A percentile compares a stretch with the other conserved stretches of the same genome.
phyloP scores from a whole-genome alignment of 2,329 filamentous ascomycete species.

The Neurospora crassa region DNA sequence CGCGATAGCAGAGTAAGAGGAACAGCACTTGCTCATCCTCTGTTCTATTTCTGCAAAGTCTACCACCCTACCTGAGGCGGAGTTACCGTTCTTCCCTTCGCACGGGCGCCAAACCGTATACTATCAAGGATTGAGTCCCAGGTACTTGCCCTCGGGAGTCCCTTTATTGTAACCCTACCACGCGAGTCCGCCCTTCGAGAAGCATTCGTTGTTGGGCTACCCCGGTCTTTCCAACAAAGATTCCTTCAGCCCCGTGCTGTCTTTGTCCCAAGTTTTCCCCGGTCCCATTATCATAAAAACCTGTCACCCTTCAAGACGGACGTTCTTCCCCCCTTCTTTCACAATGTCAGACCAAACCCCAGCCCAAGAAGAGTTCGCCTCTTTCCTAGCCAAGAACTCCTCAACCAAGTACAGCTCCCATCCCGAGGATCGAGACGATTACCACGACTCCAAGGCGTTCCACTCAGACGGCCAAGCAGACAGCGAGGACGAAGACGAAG shows the following conservation, averaged over 20 bases:
- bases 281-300: neutral
- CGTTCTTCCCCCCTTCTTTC: conserved; percentile 17
- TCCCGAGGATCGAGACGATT: conserved; percentile 48
- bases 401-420: conserved; percentile 28
- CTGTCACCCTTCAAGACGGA: neutral
- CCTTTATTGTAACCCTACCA: neutral
- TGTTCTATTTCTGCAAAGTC: neutral
- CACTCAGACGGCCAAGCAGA: conserved; percentile 47
- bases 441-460: conserved; percentile 31
- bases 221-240: neutral
- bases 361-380: conserved; percentile 59
- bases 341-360: conserved; percentile 46
- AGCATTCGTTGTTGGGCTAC: neutral
- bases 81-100: neutral
- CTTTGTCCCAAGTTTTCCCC: neutral
- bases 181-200: neutral
- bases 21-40: neutral
- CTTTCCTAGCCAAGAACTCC: conserved; percentile 49
- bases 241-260: neutral
- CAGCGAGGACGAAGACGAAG: conserved; percentile 35
- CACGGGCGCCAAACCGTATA: neutral
- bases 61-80: neutral
- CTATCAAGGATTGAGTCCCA: neutral
- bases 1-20: neutral
- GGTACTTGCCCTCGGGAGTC: neutral